Evolutionary conservation across 306 rosid genomes (phyloP), one percentile per base, ranked within the genome.

Genomic region (Potentilla sterilis): DNA sequence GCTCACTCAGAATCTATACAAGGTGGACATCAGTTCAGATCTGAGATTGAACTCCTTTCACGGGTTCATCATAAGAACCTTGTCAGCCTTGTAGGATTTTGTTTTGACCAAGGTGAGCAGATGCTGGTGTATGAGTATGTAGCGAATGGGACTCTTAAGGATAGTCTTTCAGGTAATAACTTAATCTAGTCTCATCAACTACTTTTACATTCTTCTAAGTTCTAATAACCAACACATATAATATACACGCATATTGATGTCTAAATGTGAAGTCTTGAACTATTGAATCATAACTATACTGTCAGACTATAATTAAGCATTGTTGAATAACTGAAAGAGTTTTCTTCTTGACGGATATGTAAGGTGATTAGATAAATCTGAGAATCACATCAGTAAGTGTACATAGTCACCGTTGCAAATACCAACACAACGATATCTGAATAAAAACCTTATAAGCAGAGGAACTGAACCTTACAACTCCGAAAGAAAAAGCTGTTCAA

Each of bases 21-120:
- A 73, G 90, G 88, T 66, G 88, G 85, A 52, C 66, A 68, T 58
- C 86, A 89, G 86, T 89, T 89, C 69, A 89, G 84, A 82, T 87
- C 87, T 61, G 94, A 89, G 87, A 87, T 89, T 75, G 94, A 87
- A 81, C 91, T 87, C 73, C 86, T 89, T 62, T 89, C 93, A 70
- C 86, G 90, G 83, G 88, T 89, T 51, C 91, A 89, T 79, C 94
- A 87, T 44, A 89, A 83, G 82, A 87, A 89, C 81, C 89, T 89
- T 2, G 91, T 89, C 18, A 32, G 83, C 81, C 90, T 89, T 52
- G 55, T 86, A 19, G 94, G 94, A 38, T 89, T 89, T 78, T 87
- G 89, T 77, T 89, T 77, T 12, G 90, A 89, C 66, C 85, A 77
- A 51, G 88, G 82, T n/a, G 94, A 87, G 86, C 94, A 89, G 65